A percentile compares a stretch with the other conserved stretches of the same genome.
Evolutionary conservation across 2,329 filamentous ascomycete species (phyloP).

Genomic region (Fusarium protoensiforme): DNA sequence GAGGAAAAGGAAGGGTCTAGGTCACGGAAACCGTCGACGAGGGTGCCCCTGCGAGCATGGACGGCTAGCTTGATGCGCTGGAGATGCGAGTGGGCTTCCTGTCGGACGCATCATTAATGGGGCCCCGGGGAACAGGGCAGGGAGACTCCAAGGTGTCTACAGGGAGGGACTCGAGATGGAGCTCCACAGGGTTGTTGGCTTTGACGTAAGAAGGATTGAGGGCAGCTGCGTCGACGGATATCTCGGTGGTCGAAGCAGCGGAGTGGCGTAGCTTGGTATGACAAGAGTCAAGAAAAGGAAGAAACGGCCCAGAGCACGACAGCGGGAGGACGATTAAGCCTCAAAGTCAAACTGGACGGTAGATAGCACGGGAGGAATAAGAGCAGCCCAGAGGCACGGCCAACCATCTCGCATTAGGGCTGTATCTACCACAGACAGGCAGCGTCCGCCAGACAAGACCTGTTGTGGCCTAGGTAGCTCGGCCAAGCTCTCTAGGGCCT

Average conservation of each 20-base stretch:
- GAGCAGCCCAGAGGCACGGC: neutral
- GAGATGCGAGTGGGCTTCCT: constrained; percentile 1
- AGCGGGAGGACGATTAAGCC: constrained; percentile 15
- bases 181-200: constrained; percentile 1
- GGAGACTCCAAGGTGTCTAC: neutral
- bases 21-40: constrained; percentile 24
- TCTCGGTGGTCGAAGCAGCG: neutral
- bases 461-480: neutral
- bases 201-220: constrained; percentile 1
- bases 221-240: neutral
- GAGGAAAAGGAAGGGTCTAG: constrained; percentile 2
- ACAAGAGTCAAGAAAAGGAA: neutral
- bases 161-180: neutral
- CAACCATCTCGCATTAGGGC: neutral
- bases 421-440: neutral
- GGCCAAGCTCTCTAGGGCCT: neutral
- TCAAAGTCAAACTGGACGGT: constrained; percentile 7
- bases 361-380: neutral
- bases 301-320: constrained; percentile 14
- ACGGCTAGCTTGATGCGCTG: constrained; percentile 7
- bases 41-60: constrained; percentile 28
- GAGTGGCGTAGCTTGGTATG: neutral
- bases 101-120: constrained; percentile 4
- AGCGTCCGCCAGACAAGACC: neutral
- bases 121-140: neutral